Conservation (phyloP, 192 early-diverging fungal genomes). For the Phlyctochytrium planicorne region DNA sequence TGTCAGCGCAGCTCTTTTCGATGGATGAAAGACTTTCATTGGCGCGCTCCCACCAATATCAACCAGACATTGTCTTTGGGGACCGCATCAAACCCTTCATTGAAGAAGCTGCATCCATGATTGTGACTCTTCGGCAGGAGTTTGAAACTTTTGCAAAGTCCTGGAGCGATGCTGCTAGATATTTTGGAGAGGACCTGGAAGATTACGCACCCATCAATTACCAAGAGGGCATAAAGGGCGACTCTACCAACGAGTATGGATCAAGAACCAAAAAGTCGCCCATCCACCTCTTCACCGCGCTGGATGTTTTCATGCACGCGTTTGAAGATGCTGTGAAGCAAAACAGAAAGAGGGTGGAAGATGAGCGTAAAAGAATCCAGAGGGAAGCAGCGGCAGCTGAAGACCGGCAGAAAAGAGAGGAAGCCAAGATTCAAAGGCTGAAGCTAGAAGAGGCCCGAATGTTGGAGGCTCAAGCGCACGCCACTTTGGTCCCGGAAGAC, state of each 20-base stretch:
- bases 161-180: slow-evolving; percentile 37
- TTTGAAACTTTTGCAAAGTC: slow-evolving; percentile 28
- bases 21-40: slow-evolving; percentile 20
- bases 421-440: slow-evolving; percentile 18
- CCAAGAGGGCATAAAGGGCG: slow-evolving; percentile 1
- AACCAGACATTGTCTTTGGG: slow-evolving; percentile 20
- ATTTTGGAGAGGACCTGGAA: slow-evolving; percentile 51
- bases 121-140: slow-evolving; percentile 16
- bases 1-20: slow-evolving; percentile 27
- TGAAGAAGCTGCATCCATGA: not conserved
- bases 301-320: slow-evolving; percentile 43
- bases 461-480: not conserved
- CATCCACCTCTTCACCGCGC: slow-evolving; percentile 38
- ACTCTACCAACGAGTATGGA: not conserved
- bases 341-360: slow-evolving; percentile 34
- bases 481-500: not conserved
- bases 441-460: not conserved
- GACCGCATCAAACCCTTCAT: slow-evolving; percentile 24
- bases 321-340: slow-evolving; percentile 45
- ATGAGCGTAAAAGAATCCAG: slow-evolving; percentile 27
- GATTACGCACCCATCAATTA: slow-evolving; percentile 24
- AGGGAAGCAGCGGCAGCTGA: slow-evolving; percentile 20
- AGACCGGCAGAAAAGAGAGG: slow-evolving; percentile 24
- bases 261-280: slow-evolving; percentile 25
- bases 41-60: slow-evolving; percentile 19